phyloP scores from a whole-genome alignment of 2,329 filamentous ascomycete species.

The Verticillium klebahnii region DNA sequence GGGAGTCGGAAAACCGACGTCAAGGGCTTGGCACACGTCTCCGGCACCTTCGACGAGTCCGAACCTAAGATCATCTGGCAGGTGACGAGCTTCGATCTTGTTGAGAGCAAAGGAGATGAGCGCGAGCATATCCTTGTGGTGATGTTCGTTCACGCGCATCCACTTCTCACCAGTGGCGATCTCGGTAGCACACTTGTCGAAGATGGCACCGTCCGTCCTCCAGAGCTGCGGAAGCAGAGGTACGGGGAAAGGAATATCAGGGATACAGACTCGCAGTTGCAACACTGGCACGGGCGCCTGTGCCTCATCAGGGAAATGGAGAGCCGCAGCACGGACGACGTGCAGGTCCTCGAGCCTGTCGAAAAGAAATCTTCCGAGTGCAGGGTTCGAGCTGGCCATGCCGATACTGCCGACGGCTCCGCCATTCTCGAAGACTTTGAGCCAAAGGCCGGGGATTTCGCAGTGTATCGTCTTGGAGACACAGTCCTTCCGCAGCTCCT shows the following conservation, averaged over 20 bases:
- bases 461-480: neutral
- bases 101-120: slow-evolving; percentile 3
- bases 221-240: slow-evolving; percentile 4
- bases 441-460: neutral
- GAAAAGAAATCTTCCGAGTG: neutral
- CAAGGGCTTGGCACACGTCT: neutral
- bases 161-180: neutral
- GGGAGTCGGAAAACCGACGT: neutral
- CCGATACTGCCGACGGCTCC: neutral
- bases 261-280: neutral
- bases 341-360: neutral
- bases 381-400: neutral
- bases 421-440: neutral
- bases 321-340: neutral
- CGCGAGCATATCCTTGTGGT: slow-evolving; percentile 6
- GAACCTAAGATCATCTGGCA: neutral
- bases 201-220: neutral
- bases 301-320: neutral
- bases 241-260: slow-evolving; percentile 2
- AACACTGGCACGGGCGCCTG: neutral
- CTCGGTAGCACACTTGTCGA: neutral
- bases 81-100: neutral
- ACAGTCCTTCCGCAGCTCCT: neutral
- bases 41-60: neutral
- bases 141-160: slow-evolving; percentile 1